Percentiles rank a stretch among this genome's conserved stretches.
Evolutionary conservation across 2,329 filamentous ascomycete genomes (phyloP).

Genomic region (Fusarium mangiferae): DNA sequence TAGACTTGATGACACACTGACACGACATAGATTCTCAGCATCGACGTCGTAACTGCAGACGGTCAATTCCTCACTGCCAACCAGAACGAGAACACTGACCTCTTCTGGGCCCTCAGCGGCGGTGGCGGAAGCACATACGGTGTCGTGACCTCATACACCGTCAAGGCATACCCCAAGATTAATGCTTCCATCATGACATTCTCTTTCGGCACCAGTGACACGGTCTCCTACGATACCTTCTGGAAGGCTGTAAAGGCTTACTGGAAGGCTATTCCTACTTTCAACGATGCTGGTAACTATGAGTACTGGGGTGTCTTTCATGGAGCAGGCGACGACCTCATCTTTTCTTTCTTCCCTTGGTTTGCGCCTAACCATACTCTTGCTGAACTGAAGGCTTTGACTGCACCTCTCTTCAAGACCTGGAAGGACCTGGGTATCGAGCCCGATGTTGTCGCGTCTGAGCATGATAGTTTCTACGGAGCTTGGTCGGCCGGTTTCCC

Average conservation of each 20-base stretch:
- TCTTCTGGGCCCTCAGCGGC: slow-evolving; percentile 54
- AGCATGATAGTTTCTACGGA: slow-evolving; percentile 31
- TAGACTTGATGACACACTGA: background rate
- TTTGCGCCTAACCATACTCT: slow-evolving; percentile 36
- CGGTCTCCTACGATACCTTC: slow-evolving; percentile 27
- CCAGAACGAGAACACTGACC: slow-evolving; percentile 31
- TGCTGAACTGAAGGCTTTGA: slow-evolving; percentile 17
- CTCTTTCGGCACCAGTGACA: slow-evolving; percentile 26
- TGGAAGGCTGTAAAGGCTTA: slow-evolving; percentile 34
- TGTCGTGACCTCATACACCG: slow-evolving; percentile 46
- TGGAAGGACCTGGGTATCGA: slow-evolving; percentile 28
- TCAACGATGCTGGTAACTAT: slow-evolving; percentile 35
- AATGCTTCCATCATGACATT: slow-evolving; percentile 39
- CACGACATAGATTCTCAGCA: slow-evolving; percentile 18
- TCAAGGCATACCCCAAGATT: slow-evolving; percentile 53
- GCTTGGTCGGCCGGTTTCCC: slow-evolving; percentile 39
- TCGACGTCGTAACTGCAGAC: slow-evolving; percentile 33
- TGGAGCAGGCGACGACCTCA: slow-evolving; percentile 10
- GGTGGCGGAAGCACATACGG: slow-evolving; percentile 53
- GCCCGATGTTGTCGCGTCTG: slow-evolving; percentile 15
- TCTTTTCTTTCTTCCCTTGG: slow-evolving; percentile 37
- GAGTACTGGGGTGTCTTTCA: slow-evolving; percentile 39
- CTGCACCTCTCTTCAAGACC: slow-evolving; percentile 18
- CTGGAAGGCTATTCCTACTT: slow-evolving; percentile 24
- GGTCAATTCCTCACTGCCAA: slow-evolving; percentile 31